Evolutionary conservation across 352 stramenopile species (phyloP), one percentile per base, ranked within the genome.

Genomic region (Globisporangium sylvaticum): DNA sequence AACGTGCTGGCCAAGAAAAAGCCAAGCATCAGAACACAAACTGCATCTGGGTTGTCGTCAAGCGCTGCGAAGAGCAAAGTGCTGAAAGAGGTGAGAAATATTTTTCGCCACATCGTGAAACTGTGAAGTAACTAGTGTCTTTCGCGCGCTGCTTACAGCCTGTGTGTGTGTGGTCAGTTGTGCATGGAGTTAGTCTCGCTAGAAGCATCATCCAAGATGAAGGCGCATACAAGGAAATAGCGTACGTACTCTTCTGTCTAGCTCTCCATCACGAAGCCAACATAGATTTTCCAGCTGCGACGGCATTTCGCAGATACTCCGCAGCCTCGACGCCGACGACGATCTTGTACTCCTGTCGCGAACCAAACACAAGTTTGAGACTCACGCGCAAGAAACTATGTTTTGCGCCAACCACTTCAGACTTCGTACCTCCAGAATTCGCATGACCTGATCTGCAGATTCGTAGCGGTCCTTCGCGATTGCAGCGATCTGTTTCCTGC

Each of bases 391-490:
- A 32, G 20, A 32, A 37, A 1, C 9, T 22, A 10, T n/a, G 52
- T 6, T 8, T 50, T 22, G 14, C 52, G 24, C 24, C 24, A 32
- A 48, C 20, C 20, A 24, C 20, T 50, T 24, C 42, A 50, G 7
- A 48, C 1, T 1, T 44, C 46, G 12, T 55, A 91, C 83, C 78
- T 92, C 80, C 22, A 92, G 76, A 42, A 92, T 90, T 5, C 81
- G 77, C 83, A 92, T 92, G 67, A 90, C 81, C n/a, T 81, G 76
- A 62, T 92, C 81, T 24, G 81, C 79, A 39, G 83, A 71, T 61
- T 90, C 83, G 55, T 84, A 89, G 3, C 83, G 78, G n/a, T 84
- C 75, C 54, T 84, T 84, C 20, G 79, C 64, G 14, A 92, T 79
- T 7, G 65, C 37, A 18, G 74, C 73, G 18, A 91, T 53, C 1